Conservation (phyloP, 768 basidiomycete species). For the Pholiota molesta region DNA sequence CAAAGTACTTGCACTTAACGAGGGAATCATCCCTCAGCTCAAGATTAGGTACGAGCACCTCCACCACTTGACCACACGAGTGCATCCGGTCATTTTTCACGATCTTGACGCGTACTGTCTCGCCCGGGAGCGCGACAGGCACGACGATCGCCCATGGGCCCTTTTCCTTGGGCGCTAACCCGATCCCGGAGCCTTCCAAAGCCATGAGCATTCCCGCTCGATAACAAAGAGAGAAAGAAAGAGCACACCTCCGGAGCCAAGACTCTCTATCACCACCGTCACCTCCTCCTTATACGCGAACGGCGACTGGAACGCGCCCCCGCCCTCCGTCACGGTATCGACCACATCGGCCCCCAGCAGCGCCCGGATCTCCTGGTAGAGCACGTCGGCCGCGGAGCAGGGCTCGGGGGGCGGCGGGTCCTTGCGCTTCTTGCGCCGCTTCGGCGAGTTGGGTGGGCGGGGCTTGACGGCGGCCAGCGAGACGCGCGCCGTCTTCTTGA, state of each 20-base stretch:
- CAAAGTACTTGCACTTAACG: conserved; percentile 86
- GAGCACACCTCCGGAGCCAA: conserved; percentile 64
- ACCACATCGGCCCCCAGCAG: conserved; percentile 67
- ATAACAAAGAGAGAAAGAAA: neutral
- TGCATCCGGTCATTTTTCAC: conserved; percentile 72
- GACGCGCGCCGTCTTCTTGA: neutral
- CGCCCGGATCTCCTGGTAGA: conserved; percentile 68
- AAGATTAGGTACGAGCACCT: conserved; percentile 62
- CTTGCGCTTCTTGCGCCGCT: conserved; percentile 37
- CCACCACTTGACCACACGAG: conserved; percentile 76
- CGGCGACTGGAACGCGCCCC: conserved; percentile 59
- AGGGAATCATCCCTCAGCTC: conserved; percentile 66
- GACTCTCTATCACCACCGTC: conserved; percentile 62
- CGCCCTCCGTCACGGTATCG: conserved; percentile 47
- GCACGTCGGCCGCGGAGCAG: conserved; percentile 74
- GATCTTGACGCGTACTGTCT: conserved; percentile 72
- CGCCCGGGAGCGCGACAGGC: conserved; percentile 85
- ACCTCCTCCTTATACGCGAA: conserved; percentile 64
- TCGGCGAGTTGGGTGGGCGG: conserved; percentile 5
- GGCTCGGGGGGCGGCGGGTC: conserved; percentile 53
- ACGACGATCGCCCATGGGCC: conserved; percentile 81
- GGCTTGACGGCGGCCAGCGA: conserved; percentile 2
- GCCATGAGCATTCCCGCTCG: neutral
- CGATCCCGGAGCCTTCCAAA: conserved; percentile 67
- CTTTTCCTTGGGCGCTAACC: conserved; percentile 44